Conservation (phyloP, 192 early-diverging fungal species). For the Linnemannia hyalina region DNA sequence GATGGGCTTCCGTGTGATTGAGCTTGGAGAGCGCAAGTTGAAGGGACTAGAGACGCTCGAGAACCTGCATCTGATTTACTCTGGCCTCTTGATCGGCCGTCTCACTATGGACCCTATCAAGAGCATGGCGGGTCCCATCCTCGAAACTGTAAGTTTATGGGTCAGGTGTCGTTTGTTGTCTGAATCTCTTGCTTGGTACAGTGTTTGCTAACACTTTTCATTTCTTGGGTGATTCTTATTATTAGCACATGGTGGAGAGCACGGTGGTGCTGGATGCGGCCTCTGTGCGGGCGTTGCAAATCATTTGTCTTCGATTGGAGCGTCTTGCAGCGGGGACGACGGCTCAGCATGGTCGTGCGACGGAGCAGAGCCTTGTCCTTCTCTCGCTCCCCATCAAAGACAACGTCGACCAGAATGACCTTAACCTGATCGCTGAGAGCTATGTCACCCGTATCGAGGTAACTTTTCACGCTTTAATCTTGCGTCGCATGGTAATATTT, state of each 20-base stretch:
- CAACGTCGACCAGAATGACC: conserved; percentile 65
- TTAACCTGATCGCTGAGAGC: conserved; percentile 64
- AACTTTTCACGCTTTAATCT: background rate
- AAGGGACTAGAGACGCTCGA: conserved; percentile 94
- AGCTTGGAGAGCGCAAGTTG: conserved; percentile 85
- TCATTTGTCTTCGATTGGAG: conserved; percentile 72
- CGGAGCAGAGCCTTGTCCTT: conserved; percentile 41
- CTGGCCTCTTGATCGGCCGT: conserved; percentile 15
- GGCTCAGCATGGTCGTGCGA: conserved; percentile 39
- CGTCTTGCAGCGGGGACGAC: conserved; percentile 60
- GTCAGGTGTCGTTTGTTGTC: conserved; percentile 9
- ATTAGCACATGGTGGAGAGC: conserved; percentile 30
- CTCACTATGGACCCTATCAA: conserved; percentile 32
- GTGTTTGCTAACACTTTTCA: background rate
- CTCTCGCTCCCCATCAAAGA: conserved; percentile 60
- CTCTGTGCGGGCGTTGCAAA: conserved; percentile 60
- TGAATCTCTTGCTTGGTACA: conserved; percentile 25
- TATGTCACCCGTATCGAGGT: conserved; percentile 73
- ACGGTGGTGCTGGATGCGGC: conserved; percentile 59
- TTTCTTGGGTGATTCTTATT: conserved; percentile 1
- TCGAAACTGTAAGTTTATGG: conserved; percentile 32
- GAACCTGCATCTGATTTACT: conserved; percentile 75
- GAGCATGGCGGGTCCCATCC: conserved; percentile 1
- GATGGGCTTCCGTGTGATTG: conserved; percentile 76
- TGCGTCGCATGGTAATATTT: background rate